These are phyloP conservation scores for Friedmanniomyces simplex DNA, from an alignment of 495 filamentous ascomycete genomes.

Conservation along the genomic window DNA sequence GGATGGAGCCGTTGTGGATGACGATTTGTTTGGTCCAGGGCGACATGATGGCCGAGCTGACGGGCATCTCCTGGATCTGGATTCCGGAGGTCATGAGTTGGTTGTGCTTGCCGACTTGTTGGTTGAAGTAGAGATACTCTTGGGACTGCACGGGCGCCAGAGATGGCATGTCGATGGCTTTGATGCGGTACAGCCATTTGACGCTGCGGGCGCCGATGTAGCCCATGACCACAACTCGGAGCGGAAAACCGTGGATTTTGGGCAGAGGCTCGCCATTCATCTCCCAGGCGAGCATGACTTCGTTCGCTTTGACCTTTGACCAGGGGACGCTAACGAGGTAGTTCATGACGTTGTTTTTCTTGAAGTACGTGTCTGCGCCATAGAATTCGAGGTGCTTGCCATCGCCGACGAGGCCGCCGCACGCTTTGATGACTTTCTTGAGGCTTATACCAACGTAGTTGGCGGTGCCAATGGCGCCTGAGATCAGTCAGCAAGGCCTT, in stretches of 20 bases:
- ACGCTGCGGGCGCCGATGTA: constrained; percentile 50
- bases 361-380: constrained; percentile 60
- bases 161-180: constrained; percentile 37
- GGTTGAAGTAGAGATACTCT: constrained; percentile 51
- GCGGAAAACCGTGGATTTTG: constrained; percentile 53
- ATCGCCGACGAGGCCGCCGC: constrained; percentile 45
- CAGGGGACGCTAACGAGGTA: constrained; percentile 54
- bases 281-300: constrained; percentile 59
- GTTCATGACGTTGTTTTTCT: constrained; percentile 49
- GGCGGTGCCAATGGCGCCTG: constrained; percentile 54
- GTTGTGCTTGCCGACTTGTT: constrained; percentile 53
- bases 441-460: constrained; percentile 51
- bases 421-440: constrained; percentile 57
- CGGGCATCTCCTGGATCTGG: constrained; percentile 56
- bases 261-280: constrained; percentile 61
- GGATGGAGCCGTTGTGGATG: constrained; percentile 44
- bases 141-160: constrained; percentile 34
- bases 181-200: constrained; percentile 50
- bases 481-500: constrained; percentile 44
- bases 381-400: constrained; percentile 54
- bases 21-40: constrained; percentile 35
- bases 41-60: constrained; percentile 48
- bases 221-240: constrained; percentile 52
- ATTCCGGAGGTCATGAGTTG: constrained; percentile 31
- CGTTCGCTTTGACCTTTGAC: constrained; percentile 53